Base-by-base conservation (phyloP, 495 filamentous ascomycete species). In the Aspergillus funiculosus region DNA sequence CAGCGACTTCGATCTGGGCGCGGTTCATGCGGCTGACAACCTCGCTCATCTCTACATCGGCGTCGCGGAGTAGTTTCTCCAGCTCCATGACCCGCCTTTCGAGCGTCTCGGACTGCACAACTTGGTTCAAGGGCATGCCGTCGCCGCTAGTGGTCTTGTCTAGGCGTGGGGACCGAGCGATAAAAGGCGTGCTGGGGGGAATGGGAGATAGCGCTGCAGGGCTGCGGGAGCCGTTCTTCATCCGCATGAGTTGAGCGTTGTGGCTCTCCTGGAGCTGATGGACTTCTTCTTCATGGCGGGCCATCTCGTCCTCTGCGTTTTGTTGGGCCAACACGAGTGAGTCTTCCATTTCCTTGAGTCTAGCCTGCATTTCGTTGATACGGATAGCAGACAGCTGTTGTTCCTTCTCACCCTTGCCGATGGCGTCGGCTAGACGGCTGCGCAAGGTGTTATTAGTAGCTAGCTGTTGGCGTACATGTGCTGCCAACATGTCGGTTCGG, bases 11-110 rank as follows among this genome's bases (percentile, higher is more conserved):
- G 44, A 95, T 89, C 70, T 97, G 92, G 6, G 91, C 89, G 47
- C 79, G 73, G 66, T 89, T 95, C 89, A 98, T 95, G 43, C 85
- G 76, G 43, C 83, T 73, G 11, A 98, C 86, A 2, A 96, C 91
- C 63, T 92, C 85, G 59, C 91, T 80, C 92, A 98, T 96, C 72
- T 96, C 91, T 45, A 72, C 69, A 55, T 97, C 92, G 14, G 92
- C 87, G 48, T 92, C 79, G 18, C 74, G 68, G 14, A 97, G 73
- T 8, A 89, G 84, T 43, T 75, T 79, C 66, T 98, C 92, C 9
- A 98, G 77, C 57, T 94, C 88, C 46, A 77, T 74, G 21, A 87
- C 81, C 39, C 82, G 77, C 46, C 78, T 79, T 66, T 88, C 86
- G 42, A 98, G 66, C 21, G 62, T 57, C 50, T 89, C 82, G 18